phyloP scores from a whole-genome alignment of 306 rosid species.

The Trifolium repens region DNA sequence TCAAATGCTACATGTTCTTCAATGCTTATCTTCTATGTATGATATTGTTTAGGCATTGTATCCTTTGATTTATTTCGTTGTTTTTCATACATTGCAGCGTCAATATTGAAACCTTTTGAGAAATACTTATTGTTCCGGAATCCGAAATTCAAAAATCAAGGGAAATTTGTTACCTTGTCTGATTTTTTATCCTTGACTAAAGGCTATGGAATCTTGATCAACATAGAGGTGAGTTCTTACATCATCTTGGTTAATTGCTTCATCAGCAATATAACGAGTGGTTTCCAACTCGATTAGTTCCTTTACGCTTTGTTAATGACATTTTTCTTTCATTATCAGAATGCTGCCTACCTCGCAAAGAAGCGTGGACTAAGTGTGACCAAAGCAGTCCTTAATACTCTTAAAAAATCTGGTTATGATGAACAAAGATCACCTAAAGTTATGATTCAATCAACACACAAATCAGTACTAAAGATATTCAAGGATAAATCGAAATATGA shows the following conservation, averaged over 20 bases:
- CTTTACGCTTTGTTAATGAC: slow-evolving; percentile 11
- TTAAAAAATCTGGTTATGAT: slow-evolving; percentile 66
- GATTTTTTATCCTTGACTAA: slow-evolving; percentile 73
- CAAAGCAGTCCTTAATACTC: slow-evolving; percentile 53
- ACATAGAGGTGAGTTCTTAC: slow-evolving; percentile 70
- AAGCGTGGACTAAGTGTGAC: slow-evolving; percentile 51
- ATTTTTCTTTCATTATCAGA: slow-evolving; percentile 35
- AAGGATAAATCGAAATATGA: slow-evolving; percentile 58
- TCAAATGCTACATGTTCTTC: slow-evolving; percentile 31
- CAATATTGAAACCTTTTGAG: slow-evolving; percentile 57
- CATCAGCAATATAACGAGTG: background rate
- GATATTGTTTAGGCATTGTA: background rate
- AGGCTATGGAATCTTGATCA: slow-evolving; percentile 65
- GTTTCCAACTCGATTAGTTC: slow-evolving; percentile 14
- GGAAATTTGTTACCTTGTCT: slow-evolving; percentile 59
- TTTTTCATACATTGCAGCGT: slow-evolving; percentile 56
- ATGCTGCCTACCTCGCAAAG: slow-evolving; percentile 77
- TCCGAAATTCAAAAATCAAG: slow-evolving; percentile 56
- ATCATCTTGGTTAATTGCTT: background rate
- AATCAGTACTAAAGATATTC: slow-evolving; percentile 49
- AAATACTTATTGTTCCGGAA: slow-evolving; percentile 56
- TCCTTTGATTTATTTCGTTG: background rate
- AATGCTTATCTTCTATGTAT: slow-evolving; percentile 11
- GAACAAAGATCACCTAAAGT: slow-evolving; percentile 43
- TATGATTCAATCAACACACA: slow-evolving; percentile 12